Base-by-base conservation (phyloP, 257 asterid genomes). In the Euphrasia confusa region DNA sequence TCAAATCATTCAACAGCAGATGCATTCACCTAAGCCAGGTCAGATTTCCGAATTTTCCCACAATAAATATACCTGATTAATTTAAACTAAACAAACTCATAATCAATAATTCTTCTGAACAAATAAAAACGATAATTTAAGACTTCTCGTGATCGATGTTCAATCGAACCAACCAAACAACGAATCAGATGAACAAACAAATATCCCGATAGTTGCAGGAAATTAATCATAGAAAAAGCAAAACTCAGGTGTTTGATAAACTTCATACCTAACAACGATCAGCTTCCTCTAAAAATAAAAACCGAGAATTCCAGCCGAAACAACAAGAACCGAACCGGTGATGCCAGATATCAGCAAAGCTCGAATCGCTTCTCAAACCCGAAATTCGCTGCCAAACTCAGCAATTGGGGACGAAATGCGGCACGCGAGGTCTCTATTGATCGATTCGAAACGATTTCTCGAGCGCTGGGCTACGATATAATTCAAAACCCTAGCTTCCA, bases 231-330 rank as follows among this genome's bases (percentile, higher is more conserved):
- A 58, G n/a, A 49, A 74, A 68, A 7, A 2, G 7, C 7, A 13
- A 45, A 57, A 32, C 5, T 58, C 15, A 13, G 4, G 28, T 24
- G 30, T 9, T 9, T 7, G 24, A 54, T 45, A 45, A 45, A 5
- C 15, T 45, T 17, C 49, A 11, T 54, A 68, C 74, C 76, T 27
- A 15, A 44, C 49, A 33, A 35, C 55, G 74, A 35, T 56, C 56
- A 27, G 30, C 42, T 60, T 10, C 39, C 5, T 45, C 33, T 21
- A 17, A 17, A 49, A 5, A 8, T 1, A 17, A 47, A 67, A n/a
- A 40, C 24, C 40, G 54, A 30, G 42, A 56, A 62, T 53, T 67
- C 33, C 30, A 13, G 61, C 5, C 60, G 68, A 45, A 60, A 13
- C 27, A 65, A 47, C 69, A 52, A 68, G 53, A 58, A 58, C 59